Base-by-base conservation (phyloP, 495 filamentous ascomycete genomes). In the Patellaria atrata region DNA sequence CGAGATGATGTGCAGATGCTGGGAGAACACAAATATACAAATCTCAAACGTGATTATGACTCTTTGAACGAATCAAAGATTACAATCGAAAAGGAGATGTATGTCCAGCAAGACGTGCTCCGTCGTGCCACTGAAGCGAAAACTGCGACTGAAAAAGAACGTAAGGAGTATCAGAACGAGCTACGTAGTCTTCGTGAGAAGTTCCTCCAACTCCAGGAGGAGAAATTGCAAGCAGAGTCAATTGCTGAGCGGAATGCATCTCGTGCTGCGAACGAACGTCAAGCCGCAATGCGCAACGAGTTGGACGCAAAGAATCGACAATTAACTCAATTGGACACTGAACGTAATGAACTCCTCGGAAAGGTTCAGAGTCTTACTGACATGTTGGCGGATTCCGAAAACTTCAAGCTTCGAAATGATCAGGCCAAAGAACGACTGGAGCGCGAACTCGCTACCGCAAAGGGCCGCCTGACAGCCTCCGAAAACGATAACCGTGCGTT, bases 401-500 rank as follows among this genome's bases (percentile, higher is more conserved):
- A 73, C 40, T 93, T 84, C 58, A 81, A 82, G 27, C 61, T 82
- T 25, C 77, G 78, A 40, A 79, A 92, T 48, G 89, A 97, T 54
- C 77, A 92, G 46, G 77, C 87, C 27, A 94, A 94, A 50, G 83
- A 94, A 51, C 77, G 91, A 5, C 62, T 93, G 4, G 87, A 94
- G 51, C 69, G 82, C 26, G 89, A 97, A 51, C 67, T 93, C n/a
- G 78, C 84, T 22, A 93, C 86, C 1, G 70, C 94, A 24, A 92
- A 87, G 50, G 86, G 87, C 37, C 76, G 89, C 19, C 66, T 97
- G 31, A 71, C 77, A 9, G 89, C 89, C 19, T 96, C 89, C 0
- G 89, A 97, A 49, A 94, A 96, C 49, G 89, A 96, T 58, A 96
- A 96, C 48, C 77, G 82, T n/a, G 75, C 85, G 22, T 63, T 97